Evolutionary conservation across 2,329 filamentous ascomycete species (phyloP), one percentile per base, ranked within the genome.

Genomic region (Elsinoe batatas): DNA sequence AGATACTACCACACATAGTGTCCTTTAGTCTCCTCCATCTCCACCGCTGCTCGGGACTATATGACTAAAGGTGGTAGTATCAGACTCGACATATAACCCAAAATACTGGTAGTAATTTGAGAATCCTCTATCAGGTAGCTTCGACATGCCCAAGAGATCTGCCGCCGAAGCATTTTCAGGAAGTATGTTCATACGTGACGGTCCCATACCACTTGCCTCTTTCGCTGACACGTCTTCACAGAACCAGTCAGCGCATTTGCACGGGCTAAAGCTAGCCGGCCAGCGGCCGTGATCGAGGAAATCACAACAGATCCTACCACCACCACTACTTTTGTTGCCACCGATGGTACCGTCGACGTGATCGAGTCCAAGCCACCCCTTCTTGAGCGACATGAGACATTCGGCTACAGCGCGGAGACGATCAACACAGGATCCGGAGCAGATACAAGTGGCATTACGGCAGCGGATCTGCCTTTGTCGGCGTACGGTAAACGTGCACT

Each of bases 181-280:
- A 18, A 30, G 49, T 53, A 20, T 6, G 37, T 37, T 15, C 30
- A 22, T 18, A 30, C 13, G 3, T 12, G 26, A n/a, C 7, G 44
- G 7, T 33, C 22, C 22, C 3, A 15, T 7, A 33, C 10, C 50
- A 50, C 18, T 5, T 30, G 2, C 8, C 8, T 30, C 4, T 49
- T 5, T 59, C 57, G 20, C 56, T 62, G 60, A 58, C 47, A 10
- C 8, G 18, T 26, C 10, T 20, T 17, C 20, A 10, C 51, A 66
- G 63, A 54, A 4, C 64, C 62, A 38, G 50, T 68, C 33, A 68
- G 66, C 56, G 67, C 67, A 1, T 66, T 68, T 40, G 67, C 66
- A 4, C 65, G 64, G 10, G 64, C 59, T n/a, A 59, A 38, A 54
- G 59, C 51, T 17, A 42, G 32, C 3, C 44, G 57, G 37, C n/a